A percentile compares a stretch with the other conserved stretches of the same genome.
phyloP scores from a whole-genome alignment of 1,284 basidiomycete species.

The Tilletia indica region DNA sequence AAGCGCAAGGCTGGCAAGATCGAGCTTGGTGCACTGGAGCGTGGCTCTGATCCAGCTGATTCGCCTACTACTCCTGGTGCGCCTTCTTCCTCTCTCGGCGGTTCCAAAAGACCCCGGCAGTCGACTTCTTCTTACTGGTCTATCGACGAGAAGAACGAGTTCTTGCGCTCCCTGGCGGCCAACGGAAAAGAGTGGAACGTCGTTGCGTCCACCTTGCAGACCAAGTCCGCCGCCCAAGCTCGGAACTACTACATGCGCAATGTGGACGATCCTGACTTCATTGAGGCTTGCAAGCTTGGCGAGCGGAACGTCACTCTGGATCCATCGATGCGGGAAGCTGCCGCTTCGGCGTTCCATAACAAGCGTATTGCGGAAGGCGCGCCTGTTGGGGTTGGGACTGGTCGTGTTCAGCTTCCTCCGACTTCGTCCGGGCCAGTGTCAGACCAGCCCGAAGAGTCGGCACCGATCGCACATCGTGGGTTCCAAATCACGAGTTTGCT shows the following conservation, averaged over 20 bases:
- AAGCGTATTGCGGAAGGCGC: conserved; percentile 8
- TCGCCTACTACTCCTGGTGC: conserved; percentile 40
- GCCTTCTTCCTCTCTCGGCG: conserved; percentile 32
- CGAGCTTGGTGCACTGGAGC: neutral
- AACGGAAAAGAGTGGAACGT: conserved; percentile 74
- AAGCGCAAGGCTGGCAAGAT: conserved; percentile 2
- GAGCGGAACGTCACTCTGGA: conserved; percentile 30
- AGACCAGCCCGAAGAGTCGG: neutral
- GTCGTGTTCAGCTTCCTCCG: conserved; percentile 1
- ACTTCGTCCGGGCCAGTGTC: neutral
- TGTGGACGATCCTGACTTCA: conserved; percentile 45
- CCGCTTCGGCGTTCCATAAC: conserved; percentile 12
- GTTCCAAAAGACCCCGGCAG: conserved; percentile 33
- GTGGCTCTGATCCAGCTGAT: neutral
- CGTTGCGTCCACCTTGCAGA: conserved; percentile 71
- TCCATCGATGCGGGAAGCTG: conserved; percentile 6
- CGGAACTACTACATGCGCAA: conserved; percentile 64
- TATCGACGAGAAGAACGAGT: conserved; percentile 61
- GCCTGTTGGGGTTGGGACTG: conserved; percentile 11
- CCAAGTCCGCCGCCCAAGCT: conserved; percentile 77
- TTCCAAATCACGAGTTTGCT: conserved; percentile 12
- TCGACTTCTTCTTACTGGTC: conserved; percentile 61
- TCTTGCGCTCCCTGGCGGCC: conserved; percentile 67
- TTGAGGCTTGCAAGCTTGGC: conserved; percentile 40
- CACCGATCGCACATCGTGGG: neutral